Conservation (phyloP, 257 asterid genomes). For the Solanum sejunctum region DNA sequence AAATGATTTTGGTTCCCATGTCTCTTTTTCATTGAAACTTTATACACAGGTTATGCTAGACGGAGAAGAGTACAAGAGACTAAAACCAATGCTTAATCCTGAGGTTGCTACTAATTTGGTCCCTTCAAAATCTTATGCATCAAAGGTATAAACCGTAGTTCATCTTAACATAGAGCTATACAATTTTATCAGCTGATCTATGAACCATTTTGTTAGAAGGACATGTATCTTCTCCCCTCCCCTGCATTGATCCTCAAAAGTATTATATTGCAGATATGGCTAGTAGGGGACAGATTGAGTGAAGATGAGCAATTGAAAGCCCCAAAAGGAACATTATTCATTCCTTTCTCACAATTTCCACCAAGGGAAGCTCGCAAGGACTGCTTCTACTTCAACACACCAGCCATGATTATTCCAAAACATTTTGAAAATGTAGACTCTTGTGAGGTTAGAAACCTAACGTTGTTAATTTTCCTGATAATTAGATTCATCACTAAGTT, state of each 20-base stretch:
- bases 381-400: slow-evolving; percentile 33
- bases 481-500: not conserved
- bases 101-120: slow-evolving; percentile 33
- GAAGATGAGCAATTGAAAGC: slow-evolving; percentile 58
- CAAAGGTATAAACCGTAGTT: slow-evolving; percentile 24
- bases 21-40: not conserved
- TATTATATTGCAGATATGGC: slow-evolving; percentile 11
- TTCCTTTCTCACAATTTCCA: slow-evolving; percentile 71
- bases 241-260: not conserved
- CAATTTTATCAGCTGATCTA: not conserved
- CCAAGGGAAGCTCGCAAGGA: slow-evolving; percentile 63
- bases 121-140: slow-evolving; percentile 21
- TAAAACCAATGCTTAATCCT: slow-evolving; percentile 23
- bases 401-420: slow-evolving; percentile 30
- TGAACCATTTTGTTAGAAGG: not conserved
- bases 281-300: slow-evolving; percentile 29
- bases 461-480: not conserved
- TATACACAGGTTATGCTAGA: slow-evolving; percentile 32
- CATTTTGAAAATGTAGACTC: slow-evolving; percentile 25
- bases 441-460: slow-evolving; percentile 24
- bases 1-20: not conserved
- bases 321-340: slow-evolving; percentile 58
- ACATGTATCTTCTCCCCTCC: not conserved
- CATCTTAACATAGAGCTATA: too few species aligned
- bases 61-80: slow-evolving; percentile 51